Evolutionary conservation across 164 flowering plant species (phyloP), one percentile per base, ranked within the genome.

Genomic region (Akebia trifoliata): DNA sequence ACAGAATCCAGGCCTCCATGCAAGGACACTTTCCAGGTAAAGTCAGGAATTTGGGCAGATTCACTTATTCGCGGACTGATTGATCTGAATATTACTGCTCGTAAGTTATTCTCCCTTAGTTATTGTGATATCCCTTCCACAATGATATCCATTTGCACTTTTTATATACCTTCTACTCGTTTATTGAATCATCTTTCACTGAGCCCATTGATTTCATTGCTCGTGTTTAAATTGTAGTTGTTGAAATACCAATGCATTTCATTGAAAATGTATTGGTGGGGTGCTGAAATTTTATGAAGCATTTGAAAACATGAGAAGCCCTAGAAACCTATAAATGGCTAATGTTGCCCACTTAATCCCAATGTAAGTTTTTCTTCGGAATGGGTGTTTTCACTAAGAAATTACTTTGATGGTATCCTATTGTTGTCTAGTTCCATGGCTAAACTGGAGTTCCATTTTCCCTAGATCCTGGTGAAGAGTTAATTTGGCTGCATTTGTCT

Each of bases 21-120:
- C 14, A 84, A 78, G 77, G 82, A 72, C 35, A 26, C 68, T 59
- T 94, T 94, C 73, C 90, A 86, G 67, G 91, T 94, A 60, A 94
- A 88, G 69, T 94, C 99, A 51, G 97, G 97, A 73, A 82, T 94
- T 55, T 94, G 97, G 99, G 95, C 99, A 11, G 99, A 94, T 81
- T 84, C 97, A 46, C 74, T 94, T 39, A 86, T 88, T 72, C 97
- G 99, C 49, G 99, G 99, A 54, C 50, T 94, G 63, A 94, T 94
- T 63, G 99, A 94, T 74, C 94, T 94, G 36, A 94, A 90, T 64
- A 94, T 94, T 74, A 60, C 96, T 69, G 93, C 97, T 55, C 90
- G 99, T 94, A 81, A 82, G 97, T 79, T 57, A 22, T 56, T 26
- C 52, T 52, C 22, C 38, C 49, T 40, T 50, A 18, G 30, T 39